Base-by-base conservation (phyloP, 169 alveolate genomes). In the Besnoitia besnoiti region DNA sequence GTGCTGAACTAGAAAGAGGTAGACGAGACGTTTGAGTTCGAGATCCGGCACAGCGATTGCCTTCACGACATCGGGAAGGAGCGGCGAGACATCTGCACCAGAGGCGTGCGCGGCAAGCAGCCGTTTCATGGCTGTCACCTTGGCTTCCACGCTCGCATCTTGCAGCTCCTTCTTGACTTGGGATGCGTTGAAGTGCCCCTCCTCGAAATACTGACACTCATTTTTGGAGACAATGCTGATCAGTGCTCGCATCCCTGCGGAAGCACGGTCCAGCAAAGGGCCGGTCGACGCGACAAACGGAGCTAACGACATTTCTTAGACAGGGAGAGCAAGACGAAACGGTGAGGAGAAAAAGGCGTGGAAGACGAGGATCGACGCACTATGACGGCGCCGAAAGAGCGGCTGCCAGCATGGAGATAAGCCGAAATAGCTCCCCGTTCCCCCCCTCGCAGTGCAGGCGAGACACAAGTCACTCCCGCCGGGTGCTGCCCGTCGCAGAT, bases 41-140 rank as follows among this genome's bases (percentile, higher is more conserved):
- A 95, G 93, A 87, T 95, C 93, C 73, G 94, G 90, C 44, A 96
- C 93, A 12, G 96, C 94, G 62, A 97, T 94, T 89, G 95, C 95
- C 95, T 95, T 96, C 80, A 96, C 95, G 1, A 97, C 97, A 40
- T 97, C 95, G 30, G 97, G 97, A 91, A 96, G 94, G 73, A 96
- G 90, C 79, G 61, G 92, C 30, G 97, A 94, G 24, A 96, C 97
- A 87, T 96, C 97, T 80, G 94, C 95, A 79, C 97, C 96, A 77
- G 94, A 91, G 0, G 94, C 89, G 30, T 82, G 87, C 19, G 94
- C 94, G 35, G 97, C 97, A 16, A 96, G 90, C 24, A 96, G 93
- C 47, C 95, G 96, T 79, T 96, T 95, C 96, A 97, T 94, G 21
- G 97, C 97, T 42, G 93, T 96, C 55, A 95, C 92, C 87, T 97